A percentile compares a stretch with the other conserved stretches of the same genome.
Conservation (phyloP, 2,329 filamentous ascomycete species). For the Alternaria viburni region DNA sequence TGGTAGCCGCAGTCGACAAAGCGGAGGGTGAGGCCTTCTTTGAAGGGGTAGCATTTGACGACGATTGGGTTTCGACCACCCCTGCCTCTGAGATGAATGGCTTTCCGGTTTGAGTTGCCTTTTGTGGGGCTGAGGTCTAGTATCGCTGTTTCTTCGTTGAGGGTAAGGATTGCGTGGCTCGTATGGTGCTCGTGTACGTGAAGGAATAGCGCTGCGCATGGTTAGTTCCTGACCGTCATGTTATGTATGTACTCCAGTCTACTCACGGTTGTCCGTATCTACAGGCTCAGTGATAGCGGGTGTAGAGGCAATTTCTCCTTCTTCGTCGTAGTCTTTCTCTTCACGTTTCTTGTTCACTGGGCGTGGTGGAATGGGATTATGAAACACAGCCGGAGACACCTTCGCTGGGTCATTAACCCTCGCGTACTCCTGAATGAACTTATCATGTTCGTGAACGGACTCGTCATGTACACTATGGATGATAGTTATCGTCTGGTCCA, state of each 20-base stretch:
- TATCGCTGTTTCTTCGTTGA: background rate
- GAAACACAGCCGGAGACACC: no score
- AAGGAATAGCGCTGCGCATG: background rate
- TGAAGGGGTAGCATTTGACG: background rate
- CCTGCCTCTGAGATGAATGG: background rate
- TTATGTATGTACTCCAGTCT: background rate
- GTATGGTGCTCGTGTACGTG: background rate
- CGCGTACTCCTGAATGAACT: no score
- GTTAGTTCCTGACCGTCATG: background rate
- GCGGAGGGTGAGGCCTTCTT: background rate
- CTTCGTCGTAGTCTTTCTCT: background rate
- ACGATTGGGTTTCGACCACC: background rate
- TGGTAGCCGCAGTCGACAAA: background rate
- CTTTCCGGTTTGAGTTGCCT: accelerated
- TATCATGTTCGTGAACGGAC: no score
- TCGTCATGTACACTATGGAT: no score
- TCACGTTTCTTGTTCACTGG: no score
- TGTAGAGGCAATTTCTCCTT: background rate
- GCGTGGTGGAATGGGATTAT: no score
- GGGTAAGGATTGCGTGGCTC: background rate
- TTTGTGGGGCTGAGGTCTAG: background rate
- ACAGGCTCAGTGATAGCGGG: background rate
- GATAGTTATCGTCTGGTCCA: no score
- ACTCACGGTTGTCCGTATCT: background rate
- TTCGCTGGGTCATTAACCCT: no score